Base-by-base conservation (phyloP, 306 rosid genomes). In the Geum urbanum region DNA sequence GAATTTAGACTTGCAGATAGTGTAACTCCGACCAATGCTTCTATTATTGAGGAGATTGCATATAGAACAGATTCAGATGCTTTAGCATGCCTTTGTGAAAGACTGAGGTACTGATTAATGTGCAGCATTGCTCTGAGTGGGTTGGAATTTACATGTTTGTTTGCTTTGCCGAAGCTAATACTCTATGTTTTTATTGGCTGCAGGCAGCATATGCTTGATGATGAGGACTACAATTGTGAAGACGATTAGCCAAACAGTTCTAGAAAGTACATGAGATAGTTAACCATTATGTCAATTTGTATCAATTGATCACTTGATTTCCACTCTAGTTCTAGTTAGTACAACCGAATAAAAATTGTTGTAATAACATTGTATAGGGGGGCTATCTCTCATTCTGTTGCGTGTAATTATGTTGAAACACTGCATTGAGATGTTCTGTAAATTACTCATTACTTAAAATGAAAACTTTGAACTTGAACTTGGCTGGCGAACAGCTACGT, bases 61-160 rank as follows among this genome's bases (percentile, higher is more conserved):
- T 85, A 74, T 53, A 82, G 94, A 84, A 92, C 94, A 19, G 97
- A 96, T 53, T 86, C 98, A 11, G 97, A 92, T 77, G 91, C 96
- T 77, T 75, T 92, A 59, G 98, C 91, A 51, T 94, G 98, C 63
- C 94, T 92, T 50, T 92, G 98, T 73, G 85, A 74, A 74, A 86
- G 94, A 83, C 78, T 92, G 80, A 92, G 97, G 97, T 92, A 82
- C 71, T 76, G 69, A 63, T 18, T 12, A 51, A 27, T 39, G 8
- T 59, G 40, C 40, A 51, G 19, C 27, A 65, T 13, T 65, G 44
- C 16, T 7, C 12, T 9, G 43, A 55, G 37, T 55, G 15, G 14
- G 10, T 54, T 20, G 1, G 37, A 19, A 8, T 54, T 32, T 9
- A 6, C 15, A 19, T 54, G 20, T 14, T 5, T 52, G 3, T 55